These are phyloP conservation scores for Jacaranda copaia DNA, from an alignment of 257 asterid species.

Conservation along the genomic window DNA sequence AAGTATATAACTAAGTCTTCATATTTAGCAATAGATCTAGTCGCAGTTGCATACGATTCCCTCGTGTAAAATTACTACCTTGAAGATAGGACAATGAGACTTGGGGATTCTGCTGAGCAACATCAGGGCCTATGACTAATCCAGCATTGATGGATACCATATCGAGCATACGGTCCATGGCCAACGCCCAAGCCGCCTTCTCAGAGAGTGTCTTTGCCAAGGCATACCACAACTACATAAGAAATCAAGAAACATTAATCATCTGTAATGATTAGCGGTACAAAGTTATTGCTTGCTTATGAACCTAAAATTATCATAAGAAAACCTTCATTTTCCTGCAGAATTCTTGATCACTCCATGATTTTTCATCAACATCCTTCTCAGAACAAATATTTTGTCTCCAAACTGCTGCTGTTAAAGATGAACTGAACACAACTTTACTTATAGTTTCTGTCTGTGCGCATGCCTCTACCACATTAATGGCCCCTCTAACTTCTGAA, in stretches of 20 bases:
- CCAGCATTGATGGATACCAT: constrained; percentile 58
- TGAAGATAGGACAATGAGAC: constrained; percentile 55
- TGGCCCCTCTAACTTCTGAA: constrained; percentile 50
- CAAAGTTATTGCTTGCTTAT: background rate
- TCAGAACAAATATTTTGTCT: constrained; percentile 42
- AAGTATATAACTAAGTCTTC: no score
- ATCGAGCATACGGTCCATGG: constrained; percentile 54
- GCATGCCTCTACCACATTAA: constrained; percentile 56
- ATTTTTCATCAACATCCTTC: constrained; percentile 52
- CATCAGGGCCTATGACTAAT: constrained; percentile 51
- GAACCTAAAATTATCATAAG: no score
- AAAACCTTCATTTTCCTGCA: constrained; percentile 50
- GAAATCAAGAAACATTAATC: background rate
- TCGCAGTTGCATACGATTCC: no score
- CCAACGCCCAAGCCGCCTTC: constrained; percentile 58
- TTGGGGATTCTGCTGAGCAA: constrained; percentile 45
- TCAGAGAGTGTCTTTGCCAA: constrained; percentile 55
- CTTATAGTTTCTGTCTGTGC: constrained; percentile 45
- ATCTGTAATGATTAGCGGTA: background rate
- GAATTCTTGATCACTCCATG: constrained; percentile 53
- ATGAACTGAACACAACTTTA: constrained; percentile 53
- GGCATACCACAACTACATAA: constrained; percentile 53
- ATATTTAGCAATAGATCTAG: no score
- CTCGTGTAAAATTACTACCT: constrained; percentile 31
- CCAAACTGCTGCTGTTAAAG: constrained; percentile 58